Percentiles rank a stretch among this genome's conserved stretches.
phyloP scores from a whole-genome alignment of 2,329 filamentous ascomycete genomes.

The Orbilia javanica region DNA sequence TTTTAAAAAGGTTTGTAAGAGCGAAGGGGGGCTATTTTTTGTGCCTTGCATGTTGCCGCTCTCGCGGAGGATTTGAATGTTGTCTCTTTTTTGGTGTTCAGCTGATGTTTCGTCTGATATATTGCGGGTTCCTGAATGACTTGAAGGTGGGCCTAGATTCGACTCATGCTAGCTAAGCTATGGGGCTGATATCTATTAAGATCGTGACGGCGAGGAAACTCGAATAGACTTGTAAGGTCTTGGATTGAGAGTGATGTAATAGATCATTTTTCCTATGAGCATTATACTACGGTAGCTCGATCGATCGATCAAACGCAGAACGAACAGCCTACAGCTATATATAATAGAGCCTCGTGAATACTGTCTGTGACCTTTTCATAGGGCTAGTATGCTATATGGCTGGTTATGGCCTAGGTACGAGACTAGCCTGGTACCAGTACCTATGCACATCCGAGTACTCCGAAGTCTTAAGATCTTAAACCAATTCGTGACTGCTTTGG shows the following conservation, averaged over 20 bases:
- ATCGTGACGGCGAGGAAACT: not conserved
- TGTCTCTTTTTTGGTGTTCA: no score
- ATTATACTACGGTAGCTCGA: not conserved
- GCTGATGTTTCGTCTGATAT: constrained; percentile 19
- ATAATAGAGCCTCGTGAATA: constrained; percentile 29
- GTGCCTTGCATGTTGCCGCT: constrained; percentile 48
- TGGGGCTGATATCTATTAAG: constrained; percentile 7
- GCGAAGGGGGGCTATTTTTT: constrained; percentile 12
- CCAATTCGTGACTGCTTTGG: constrained; percentile 19
- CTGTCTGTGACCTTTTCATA: not conserved
- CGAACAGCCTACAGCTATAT: not conserved
- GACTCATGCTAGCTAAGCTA: not conserved
- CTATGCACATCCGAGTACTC: not conserved
- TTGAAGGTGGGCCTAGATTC: constrained; percentile 4
- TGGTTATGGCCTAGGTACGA: no score
- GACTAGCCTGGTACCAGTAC: not conserved
- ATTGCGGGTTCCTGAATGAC: constrained; percentile 42
- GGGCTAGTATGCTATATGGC: not conserved
- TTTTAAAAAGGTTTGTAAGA: not conserved
- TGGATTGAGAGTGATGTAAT: constrained; percentile 41
- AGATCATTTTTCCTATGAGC: constrained; percentile 7
- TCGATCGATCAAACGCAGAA: not conserved
- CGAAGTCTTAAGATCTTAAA: constrained; percentile 3
- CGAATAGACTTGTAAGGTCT: not conserved
- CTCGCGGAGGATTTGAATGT: constrained; percentile 41